A percentile compares a stretch with the other conserved stretches of the same genome.
phyloP scores from a whole-genome alignment of 2,329 filamentous ascomycete genomes.

The Alternaria rosae region DNA sequence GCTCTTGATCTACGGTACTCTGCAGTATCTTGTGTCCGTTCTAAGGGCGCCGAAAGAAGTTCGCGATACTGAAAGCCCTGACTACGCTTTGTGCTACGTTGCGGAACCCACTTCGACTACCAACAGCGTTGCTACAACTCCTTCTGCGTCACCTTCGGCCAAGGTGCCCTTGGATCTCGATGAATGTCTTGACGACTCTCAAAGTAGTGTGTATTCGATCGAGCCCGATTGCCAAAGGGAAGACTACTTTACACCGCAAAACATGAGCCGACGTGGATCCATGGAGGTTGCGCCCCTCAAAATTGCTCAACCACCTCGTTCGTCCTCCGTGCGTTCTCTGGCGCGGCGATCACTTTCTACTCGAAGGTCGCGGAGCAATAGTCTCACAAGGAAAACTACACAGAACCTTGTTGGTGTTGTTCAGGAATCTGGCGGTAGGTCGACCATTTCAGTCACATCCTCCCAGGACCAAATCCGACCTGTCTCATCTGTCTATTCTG shows the following conservation, averaged over 20 bases:
- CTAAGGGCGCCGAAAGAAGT: conserved; percentile 69
- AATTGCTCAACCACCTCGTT: conserved; percentile 36
- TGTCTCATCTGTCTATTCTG: conserved; percentile 10
- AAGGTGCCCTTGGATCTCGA: conserved; percentile 26
- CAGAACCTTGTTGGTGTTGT: conserved; percentile 48
- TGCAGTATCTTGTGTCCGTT: conserved; percentile 74
- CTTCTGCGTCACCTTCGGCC: conserved; percentile 16
- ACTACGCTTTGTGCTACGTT: conserved; percentile 66
- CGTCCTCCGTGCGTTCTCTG: conserved; percentile 47
- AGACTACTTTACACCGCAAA: conserved; percentile 44
- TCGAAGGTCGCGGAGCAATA: conserved; percentile 39
- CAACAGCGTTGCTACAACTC: conserved; percentile 21
- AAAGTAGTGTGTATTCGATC: conserved; percentile 35
- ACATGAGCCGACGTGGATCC: conserved; percentile 35
- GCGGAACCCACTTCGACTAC: conserved; percentile 51
- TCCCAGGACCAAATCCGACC: conserved; percentile 7
- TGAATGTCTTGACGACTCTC: conserved; percentile 19
- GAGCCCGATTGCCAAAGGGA: conserved; percentile 57
- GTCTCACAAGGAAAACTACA: conserved; percentile 30
- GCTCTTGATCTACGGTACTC: conserved; percentile 76
- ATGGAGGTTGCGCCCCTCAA: conserved; percentile 42
- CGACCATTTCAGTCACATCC: conserved; percentile 31
- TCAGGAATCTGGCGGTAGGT: conserved; percentile 50
- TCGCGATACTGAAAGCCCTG: conserved; percentile 61
- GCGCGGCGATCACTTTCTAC: conserved; percentile 39